Conservation (phyloP, 2,329 filamentous ascomycete genomes). For the Penicillium decumbens region DNA sequence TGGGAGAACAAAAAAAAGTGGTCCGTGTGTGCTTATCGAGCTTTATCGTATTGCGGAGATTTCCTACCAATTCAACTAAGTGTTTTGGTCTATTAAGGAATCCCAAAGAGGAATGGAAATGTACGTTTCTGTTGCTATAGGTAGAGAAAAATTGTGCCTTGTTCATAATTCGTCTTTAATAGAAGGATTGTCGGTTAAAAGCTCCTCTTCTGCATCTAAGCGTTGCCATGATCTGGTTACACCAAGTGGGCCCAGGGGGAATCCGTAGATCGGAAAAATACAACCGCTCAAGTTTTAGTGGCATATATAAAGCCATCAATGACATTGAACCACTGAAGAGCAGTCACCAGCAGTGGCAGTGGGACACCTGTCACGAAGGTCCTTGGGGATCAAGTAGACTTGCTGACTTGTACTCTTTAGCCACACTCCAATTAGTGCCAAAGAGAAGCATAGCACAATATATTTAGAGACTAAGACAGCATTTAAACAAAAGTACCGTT, state of each 20-base stretch:
- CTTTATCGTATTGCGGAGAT: constrained; percentile 7
- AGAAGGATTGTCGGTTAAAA: not conserved
- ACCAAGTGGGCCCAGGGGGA: not conserved
- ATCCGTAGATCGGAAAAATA: too few species aligned
- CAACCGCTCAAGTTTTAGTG: too few species aligned
- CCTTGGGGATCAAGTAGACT: too few species aligned
- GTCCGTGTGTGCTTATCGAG: constrained; percentile 9
- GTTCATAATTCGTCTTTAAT: too few species aligned
- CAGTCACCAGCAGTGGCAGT: too few species aligned
- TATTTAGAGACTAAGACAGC: not conserved
- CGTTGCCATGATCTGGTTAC: not conserved
- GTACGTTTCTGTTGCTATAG: not conserved
- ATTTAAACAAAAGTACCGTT: not conserved
- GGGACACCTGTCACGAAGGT: too few species aligned
- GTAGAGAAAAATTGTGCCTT: too few species aligned
- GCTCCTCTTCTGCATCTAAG: not conserved
- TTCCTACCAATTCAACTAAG: not conserved
- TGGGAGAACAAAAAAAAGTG: not conserved
- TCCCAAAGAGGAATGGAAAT: not conserved
- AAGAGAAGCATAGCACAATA: not conserved
- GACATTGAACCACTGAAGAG: too few species aligned
- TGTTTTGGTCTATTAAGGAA: not conserved
- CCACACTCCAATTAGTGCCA: not conserved
- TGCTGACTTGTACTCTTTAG: too few species aligned
- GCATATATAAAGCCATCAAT: too few species aligned